Evolutionary conservation across 192 early-diverging fungal species (phyloP).

Genomic region (Mortierella alpina): DNA sequence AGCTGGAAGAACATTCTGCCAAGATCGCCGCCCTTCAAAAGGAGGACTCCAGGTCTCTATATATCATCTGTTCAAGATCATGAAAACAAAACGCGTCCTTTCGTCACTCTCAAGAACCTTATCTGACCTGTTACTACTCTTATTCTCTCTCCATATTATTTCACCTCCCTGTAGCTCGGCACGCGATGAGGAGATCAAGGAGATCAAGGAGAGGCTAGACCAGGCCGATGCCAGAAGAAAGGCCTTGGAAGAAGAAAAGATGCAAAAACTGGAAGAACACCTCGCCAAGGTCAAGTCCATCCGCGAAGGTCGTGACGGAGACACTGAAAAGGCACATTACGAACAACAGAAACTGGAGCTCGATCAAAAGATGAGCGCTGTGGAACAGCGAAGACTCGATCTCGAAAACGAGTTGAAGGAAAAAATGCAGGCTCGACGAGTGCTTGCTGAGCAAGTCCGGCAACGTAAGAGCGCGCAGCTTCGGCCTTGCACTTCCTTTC

Average conservation of each 20-base stretch:
- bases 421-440: constrained; percentile 41
- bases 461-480: constrained; percentile 25
- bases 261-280: constrained; percentile 44
- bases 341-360: constrained; percentile 43
- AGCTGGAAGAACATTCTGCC: constrained; percentile 41
- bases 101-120: neutral
- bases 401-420: constrained; percentile 45
- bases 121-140: neutral
- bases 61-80: too few relatives aligned
- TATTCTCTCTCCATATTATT: neutral
- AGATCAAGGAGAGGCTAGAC: constrained; percentile 45
- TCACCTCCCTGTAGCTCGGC: constrained; percentile 6
- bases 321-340: constrained; percentile 32
- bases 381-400: constrained; percentile 36
- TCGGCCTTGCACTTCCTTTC: neutral
- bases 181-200: constrained; percentile 40
- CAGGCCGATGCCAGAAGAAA: constrained; percentile 47
- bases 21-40: constrained; percentile 49
- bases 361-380: constrained; percentile 53
- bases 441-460: constrained; percentile 45
- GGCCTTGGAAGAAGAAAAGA: constrained; percentile 45
- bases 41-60: constrained; percentile 11
- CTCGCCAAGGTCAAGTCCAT: constrained; percentile 28
- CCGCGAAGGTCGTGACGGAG: constrained; percentile 15
- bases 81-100: neutral